These are phyloP conservation scores for Roridomyces roridus DNA, from an alignment of 768 basidiomycete species.

Conservation along the genomic window DNA sequence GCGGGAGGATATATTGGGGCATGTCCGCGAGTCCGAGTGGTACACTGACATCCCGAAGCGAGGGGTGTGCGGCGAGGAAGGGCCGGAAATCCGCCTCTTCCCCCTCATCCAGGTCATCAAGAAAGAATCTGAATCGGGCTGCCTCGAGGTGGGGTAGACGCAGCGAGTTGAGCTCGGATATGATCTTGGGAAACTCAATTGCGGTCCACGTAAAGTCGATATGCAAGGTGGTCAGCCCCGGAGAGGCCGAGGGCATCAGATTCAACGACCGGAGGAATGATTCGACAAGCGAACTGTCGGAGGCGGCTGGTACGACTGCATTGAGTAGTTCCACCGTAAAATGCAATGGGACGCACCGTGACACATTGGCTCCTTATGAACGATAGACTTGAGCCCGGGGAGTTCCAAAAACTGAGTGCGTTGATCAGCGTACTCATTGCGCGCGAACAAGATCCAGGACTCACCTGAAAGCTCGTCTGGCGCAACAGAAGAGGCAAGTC, in stretches of 20 bases:
- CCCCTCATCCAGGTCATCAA: neutral
- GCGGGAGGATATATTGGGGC: slow-evolving; percentile 7
- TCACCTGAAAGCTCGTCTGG: slow-evolving; percentile 6
- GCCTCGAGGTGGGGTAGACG: slow-evolving; percentile 8
- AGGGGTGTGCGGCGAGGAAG: slow-evolving; percentile 11
- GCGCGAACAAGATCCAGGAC: neutral
- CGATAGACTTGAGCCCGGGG: slow-evolving; percentile 10
- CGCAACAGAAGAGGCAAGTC: too few relatives aligned
- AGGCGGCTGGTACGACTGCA: slow-evolving; percentile 2
- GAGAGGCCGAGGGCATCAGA: slow-evolving; percentile 1
- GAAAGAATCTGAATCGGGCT: neutral
- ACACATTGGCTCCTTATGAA: neutral
- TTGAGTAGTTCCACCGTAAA: slow-evolving; percentile 1
- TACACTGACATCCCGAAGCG: neutral
- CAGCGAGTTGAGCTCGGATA: slow-evolving; percentile 7
- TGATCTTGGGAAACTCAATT: neutral
- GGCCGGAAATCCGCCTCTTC: slow-evolving; percentile 4
- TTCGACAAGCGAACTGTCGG: slow-evolving; percentile 2
- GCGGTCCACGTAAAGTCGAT: neutral
- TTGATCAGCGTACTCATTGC: too few relatives aligned
- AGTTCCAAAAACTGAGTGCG: slow-evolving; percentile 9
- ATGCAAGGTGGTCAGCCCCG: slow-evolving; percentile 5
- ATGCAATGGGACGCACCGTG: slow-evolving; percentile 1
- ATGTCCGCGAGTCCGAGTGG: neutral
- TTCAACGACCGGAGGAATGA: slow-evolving; percentile 4